Conservation (phyloP, 495 filamentous ascomycete genomes). For the Daldinia concentrica region DNA sequence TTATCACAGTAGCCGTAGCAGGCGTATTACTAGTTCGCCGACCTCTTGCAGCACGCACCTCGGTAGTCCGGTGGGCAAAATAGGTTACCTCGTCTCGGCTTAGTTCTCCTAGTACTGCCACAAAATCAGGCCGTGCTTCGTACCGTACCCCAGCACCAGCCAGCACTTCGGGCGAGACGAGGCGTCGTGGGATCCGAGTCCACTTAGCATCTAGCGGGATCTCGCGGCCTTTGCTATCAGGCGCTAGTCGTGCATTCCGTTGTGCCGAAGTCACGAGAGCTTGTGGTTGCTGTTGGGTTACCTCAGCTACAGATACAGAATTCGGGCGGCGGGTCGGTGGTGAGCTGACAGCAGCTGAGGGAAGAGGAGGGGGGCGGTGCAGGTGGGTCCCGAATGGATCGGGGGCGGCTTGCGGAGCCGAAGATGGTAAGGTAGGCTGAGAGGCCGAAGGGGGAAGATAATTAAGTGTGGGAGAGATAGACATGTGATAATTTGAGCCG, state of each 20-base stretch:
- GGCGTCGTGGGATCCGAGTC: conserved; percentile 72
- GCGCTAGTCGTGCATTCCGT: conserved; percentile 48
- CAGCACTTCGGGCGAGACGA: conserved; percentile 74
- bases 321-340: conserved; percentile 17
- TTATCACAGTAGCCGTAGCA: background rate
- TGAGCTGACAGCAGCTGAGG: conserved; percentile 30
- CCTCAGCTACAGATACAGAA: conserved; percentile 7
- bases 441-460: conserved; percentile 44
- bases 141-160: conserved; percentile 71
- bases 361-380: conserved; percentile 47
- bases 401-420: conserved; percentile 19
- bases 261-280: conserved; percentile 11
- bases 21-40: conserved; percentile 10
- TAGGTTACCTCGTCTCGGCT: conserved; percentile 68
- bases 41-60: conserved; percentile 59
- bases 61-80: conserved; percentile 63
- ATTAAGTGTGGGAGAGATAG: conserved; percentile 11
- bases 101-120: conserved; percentile 72
- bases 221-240: conserved; percentile 63
- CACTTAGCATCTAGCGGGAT: conserved; percentile 74
- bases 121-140: conserved; percentile 72
- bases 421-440: conserved; percentile 35
- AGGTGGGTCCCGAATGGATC: conserved; percentile 33
- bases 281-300: conserved; percentile 26
- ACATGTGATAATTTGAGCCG: conserved; percentile 37